Conservation (phyloP, 768 basidiomycete species). For the Mycena amicta region DNA sequence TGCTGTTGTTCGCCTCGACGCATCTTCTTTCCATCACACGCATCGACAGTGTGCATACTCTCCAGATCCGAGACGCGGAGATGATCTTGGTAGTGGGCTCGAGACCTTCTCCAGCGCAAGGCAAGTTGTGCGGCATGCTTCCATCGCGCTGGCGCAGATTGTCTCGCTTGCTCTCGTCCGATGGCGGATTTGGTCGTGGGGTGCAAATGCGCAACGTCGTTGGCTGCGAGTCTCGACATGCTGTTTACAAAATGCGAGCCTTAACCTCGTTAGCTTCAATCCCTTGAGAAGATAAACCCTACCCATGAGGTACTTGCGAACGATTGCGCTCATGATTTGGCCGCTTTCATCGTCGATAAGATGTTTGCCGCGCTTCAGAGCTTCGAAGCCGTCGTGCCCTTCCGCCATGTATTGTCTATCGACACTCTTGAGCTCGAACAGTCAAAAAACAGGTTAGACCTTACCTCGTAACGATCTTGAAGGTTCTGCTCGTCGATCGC, state of each 20-base stretch:
- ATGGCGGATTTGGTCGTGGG: slow-evolving; percentile 48
- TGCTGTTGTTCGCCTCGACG: slow-evolving; percentile 37
- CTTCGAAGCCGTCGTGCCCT: slow-evolving; percentile 81
- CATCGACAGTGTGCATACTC: slow-evolving; percentile 80
- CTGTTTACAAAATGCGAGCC: slow-evolving; percentile 77
- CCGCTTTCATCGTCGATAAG: slow-evolving; percentile 87
- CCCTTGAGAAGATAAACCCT: background rate
- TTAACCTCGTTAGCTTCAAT: slow-evolving; percentile 29
- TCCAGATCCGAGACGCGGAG: slow-evolving; percentile 64
- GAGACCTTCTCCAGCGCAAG: slow-evolving; percentile 49
- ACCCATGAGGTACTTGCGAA: slow-evolving; percentile 87
- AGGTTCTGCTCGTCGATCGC: slow-evolving; percentile 57
- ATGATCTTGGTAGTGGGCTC: slow-evolving; percentile 57
- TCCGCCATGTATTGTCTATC: slow-evolving; percentile 78
- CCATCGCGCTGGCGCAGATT: slow-evolving; percentile 46
- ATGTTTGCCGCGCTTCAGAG: slow-evolving; percentile 64
- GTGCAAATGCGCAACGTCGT: slow-evolving; percentile 38
- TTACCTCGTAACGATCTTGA: slow-evolving; percentile 67
- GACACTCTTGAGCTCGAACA: background rate
- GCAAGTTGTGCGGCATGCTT: slow-evolving; percentile 45
- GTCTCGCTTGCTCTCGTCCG: slow-evolving; percentile 47
- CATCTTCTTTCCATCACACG: slow-evolving; percentile 59
- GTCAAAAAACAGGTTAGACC: background rate
- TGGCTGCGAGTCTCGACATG: slow-evolving; percentile 45
- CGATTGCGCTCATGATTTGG: slow-evolving; percentile 73